Percentiles rank a stretch among this genome's conserved stretches.
Evolutionary conservation across 2,329 filamentous ascomycete species (phyloP).

Genomic region (Trichophyton equinum): DNA sequence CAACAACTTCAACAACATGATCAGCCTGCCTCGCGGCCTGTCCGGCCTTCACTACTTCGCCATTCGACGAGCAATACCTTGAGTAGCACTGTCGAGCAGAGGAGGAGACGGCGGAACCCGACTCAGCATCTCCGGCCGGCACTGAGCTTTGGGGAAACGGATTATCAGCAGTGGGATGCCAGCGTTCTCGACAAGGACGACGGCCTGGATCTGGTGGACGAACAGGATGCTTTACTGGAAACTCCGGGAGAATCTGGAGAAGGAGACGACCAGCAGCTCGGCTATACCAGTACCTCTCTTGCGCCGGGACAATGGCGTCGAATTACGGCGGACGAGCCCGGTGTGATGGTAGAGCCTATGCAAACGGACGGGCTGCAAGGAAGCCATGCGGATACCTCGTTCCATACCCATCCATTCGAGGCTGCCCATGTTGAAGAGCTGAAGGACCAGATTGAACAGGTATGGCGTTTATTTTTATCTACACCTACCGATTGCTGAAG

Average conservation of each 20-base stretch:
- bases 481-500: background rate
- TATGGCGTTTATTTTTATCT: background rate
- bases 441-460: constrained; percentile 13
- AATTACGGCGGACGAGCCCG: background rate
- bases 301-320: constrained; percentile 1
- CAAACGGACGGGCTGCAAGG: background rate
- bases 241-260: background rate
- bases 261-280: background rate
- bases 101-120: constrained; percentile 4
- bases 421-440: constrained; percentile 10
- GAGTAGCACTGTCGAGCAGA: background rate
- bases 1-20: too few relatives aligned
- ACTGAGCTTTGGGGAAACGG: constrained; percentile 31
- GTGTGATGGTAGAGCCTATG: background rate
- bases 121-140: constrained; percentile 16
- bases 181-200: background rate
- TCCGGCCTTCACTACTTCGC: background rate
- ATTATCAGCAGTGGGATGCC: constrained; percentile 16
- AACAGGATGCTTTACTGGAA: background rate
- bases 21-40: background rate
- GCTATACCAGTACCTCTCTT: background rate
- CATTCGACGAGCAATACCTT: constrained; percentile 4
- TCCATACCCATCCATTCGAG: background rate
- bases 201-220: constrained; percentile 2
- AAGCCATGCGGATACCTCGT: background rate